Conservation (phyloP, 805 yeast species). For the Wickerhamiella shivajii region DNA sequence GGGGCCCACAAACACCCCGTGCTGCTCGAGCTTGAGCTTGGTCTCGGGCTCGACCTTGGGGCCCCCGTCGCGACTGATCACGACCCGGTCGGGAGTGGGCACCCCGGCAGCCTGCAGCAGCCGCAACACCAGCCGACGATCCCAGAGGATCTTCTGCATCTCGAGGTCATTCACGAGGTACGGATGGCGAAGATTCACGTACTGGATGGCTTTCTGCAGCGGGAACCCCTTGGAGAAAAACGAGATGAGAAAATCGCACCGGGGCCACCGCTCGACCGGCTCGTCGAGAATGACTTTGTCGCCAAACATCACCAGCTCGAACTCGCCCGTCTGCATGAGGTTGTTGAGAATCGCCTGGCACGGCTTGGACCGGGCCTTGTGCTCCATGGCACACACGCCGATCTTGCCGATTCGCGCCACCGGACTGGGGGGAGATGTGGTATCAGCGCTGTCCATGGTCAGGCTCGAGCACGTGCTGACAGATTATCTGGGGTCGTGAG, state of each 20-base stretch:
- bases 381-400: slow-evolving; percentile 99
- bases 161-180: slow-evolving; percentile 75
- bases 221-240: slow-evolving; percentile 97
- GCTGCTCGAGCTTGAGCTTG: slow-evolving; percentile 38
- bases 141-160: slow-evolving; percentile 95
- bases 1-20: slow-evolving; percentile 41
- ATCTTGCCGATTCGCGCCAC: slow-evolving; percentile 52
- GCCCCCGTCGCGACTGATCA: slow-evolving; percentile 93
- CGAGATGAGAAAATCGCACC: slow-evolving; percentile 86
- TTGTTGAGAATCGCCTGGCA: slow-evolving; percentile 82
- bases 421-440: slow-evolving; percentile 6
- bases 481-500: too few relatives aligned
- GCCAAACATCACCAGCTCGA: slow-evolving; percentile 92
- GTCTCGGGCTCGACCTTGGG: slow-evolving; percentile 67
- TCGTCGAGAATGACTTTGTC: slow-evolving; percentile 95
- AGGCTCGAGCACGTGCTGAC: too few relatives aligned
- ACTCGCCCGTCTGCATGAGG: slow-evolving; percentile 83
- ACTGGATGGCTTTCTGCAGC: slow-evolving; percentile 82
- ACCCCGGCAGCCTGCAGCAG: slow-evolving; percentile 70
- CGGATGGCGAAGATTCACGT: slow-evolving; percentile 81
- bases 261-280: slow-evolving; percentile 92
- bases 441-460: slow-evolving; percentile 1
- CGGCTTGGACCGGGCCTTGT: slow-evolving; percentile 89
- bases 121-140: slow-evolving; percentile 72
- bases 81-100: slow-evolving; percentile 77